A percentile compares a stretch with the other conserved stretches of the same genome.
phyloP scores from a whole-genome alignment of 202 grass and related monocot species.

The Setaria viridis region DNA sequence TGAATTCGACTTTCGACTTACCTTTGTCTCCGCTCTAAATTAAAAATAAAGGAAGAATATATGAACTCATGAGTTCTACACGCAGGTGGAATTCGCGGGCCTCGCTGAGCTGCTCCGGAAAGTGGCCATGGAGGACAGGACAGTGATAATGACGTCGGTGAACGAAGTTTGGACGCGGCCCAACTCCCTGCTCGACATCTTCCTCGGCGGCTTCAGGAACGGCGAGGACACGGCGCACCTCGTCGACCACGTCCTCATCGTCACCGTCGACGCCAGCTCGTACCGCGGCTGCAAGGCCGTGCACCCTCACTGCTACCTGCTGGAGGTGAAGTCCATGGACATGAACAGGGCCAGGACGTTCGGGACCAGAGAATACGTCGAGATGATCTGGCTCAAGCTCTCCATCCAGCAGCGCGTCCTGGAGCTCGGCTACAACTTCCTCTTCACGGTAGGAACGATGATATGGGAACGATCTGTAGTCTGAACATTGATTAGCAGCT shows the following conservation, averaged over 20 bases:
- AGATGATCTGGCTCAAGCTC: conserved; percentile 67
- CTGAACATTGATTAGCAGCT: background rate
- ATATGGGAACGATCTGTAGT: too few relatives aligned
- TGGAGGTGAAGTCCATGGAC: conserved; percentile 39
- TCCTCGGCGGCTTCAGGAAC: conserved; percentile 56
- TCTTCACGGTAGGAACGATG: too few relatives aligned
- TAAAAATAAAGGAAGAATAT: background rate
- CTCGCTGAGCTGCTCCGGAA: conserved; percentile 37
- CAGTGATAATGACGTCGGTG: conserved; percentile 61
- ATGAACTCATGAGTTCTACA: background rate
- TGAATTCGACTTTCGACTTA: too few relatives aligned
- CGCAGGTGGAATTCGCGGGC: background rate
- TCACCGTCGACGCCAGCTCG: conserved; percentile 55
- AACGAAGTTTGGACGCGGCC: conserved; percentile 51
- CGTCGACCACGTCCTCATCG: conserved; percentile 62
- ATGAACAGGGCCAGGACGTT: conserved; percentile 49
- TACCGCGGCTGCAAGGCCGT: conserved; percentile 50
- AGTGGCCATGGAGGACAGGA: conserved; percentile 54
- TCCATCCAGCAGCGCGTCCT: conserved; percentile 55
- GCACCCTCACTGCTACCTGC: conserved; percentile 66
- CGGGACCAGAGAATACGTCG: conserved; percentile 57
- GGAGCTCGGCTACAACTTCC: conserved; percentile 79
- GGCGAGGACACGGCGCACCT: conserved; percentile 49
- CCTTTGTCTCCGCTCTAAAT: too few relatives aligned
- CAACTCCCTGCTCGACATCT: conserved; percentile 57